Base-by-base conservation (phyloP, 305 asterid genomes). In the Rubia occidens region DNA sequence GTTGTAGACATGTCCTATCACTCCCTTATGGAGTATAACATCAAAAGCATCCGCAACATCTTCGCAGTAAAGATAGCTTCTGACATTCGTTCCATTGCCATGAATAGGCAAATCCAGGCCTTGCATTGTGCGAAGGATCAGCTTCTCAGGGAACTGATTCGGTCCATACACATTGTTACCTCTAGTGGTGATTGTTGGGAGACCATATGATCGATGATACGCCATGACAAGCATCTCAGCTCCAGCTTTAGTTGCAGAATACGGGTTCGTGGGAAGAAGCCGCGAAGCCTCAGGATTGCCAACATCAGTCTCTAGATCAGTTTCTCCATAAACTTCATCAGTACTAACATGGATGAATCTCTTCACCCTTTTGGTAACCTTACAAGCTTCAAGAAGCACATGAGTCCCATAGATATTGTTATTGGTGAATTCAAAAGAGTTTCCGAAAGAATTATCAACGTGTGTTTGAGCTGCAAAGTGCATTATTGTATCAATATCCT, bases 141-240 rank as follows among this genome's bases (percentile, higher is more conserved):
- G 35, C 62, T 56, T 56, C 62, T 56, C 62, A 9, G 62, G 62
- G 35, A 56, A 56, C 35, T 56, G 62, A 21, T 56, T 56, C 21
- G 62, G 62, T 2, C 62, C 62, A 9, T 56, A 56, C 35, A 56
- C 62, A 21, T 56, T 56, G 14, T 56, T 56, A 56, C 62, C 62
- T 11, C 62, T 56, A 3, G 35, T 56, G 11, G 62, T 56, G 62
- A 56, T 56, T 3, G 62, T 56, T 8, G 62, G 62, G 35, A 56
- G 62, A 9, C 62, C 62, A 9, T 56, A 56, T 2, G 62, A 56
- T 21, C 62, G 29, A 21, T 56, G 62, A 56, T 56, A 56, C 29
- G 62, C 62, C 62, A 56, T 56, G 6, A 56, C 37, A 8, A 56
- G 62, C 62, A 56, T 56, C 62, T 56, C 62, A 56, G 62, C 62